Base-by-base conservation (phyloP, 768 basidiomycete species). In the Tubosaeta brunneosetosa region DNA sequence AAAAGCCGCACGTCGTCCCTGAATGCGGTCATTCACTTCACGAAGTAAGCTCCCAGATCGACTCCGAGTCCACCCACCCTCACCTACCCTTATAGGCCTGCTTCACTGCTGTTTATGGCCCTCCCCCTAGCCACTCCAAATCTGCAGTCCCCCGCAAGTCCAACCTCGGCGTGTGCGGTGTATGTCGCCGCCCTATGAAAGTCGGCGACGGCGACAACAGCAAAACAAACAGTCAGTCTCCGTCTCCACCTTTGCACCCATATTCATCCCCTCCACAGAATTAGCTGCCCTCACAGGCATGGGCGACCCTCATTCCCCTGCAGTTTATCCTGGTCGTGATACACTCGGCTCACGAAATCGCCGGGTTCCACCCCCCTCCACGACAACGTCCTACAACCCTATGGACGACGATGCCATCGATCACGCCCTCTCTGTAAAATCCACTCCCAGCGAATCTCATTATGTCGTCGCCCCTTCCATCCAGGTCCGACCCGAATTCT, bases 21-120 rank as follows among this genome's bases (percentile, higher is more conserved):
- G 91, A 94, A 66, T 99, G 97, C 61, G 94, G 97, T 34, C 97
- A 99, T 74, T 88, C 92, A 33, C 82, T 99, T n/a, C 97, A 97
- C 73, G 87, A 94, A 77, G 92, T 87, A 51, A 58, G 75, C 47
- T 4, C 12, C 2, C 32, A 26, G 14, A 40, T 41, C 34, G 7
- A 2, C 32, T 13, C 16, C 1, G 37, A 38, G 40, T 47, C 25
- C 51, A 10, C 49, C 54, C 44, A 47, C 19, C 60, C 47, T 22
- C 46, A 53, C 17, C 52, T 45, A 51, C 52, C 19, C 1, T 29
- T 40, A 16, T 49, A 95, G 89, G 95, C 93, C 14, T 99, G 97
- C 70, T 98, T 97, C 68, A 90, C 85, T 14, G 92, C 93, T 6
- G 95, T 98, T 4, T 99, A 99, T 69, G 95, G 94, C 13, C 91